Evolutionary conservation across 2,329 filamentous ascomycete species (phyloP).

Genomic region (Neonectria neomacrospora): DNA sequence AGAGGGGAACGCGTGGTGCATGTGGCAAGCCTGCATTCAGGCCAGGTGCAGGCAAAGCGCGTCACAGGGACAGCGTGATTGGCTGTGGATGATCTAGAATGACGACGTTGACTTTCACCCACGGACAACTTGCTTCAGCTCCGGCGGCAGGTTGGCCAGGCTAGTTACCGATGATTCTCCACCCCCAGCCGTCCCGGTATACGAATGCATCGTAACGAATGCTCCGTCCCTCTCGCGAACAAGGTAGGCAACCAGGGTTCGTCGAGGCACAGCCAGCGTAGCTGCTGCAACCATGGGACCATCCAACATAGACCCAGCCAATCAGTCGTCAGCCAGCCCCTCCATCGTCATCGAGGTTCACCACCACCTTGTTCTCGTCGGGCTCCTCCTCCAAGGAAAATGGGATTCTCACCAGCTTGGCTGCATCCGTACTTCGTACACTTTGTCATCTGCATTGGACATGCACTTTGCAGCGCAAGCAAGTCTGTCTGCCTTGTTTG

Average conservation of each 20-base stretch:
- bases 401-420: not conserved
- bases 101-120: constrained; percentile 37
- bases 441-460: not conserved
- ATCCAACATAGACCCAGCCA: not conserved
- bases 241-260: not conserved
- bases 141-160: constrained; percentile 14
- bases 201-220: not conserved
- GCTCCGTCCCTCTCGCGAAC: not conserved
- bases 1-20: constrained; percentile 33
- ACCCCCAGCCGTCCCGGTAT: not conserved
- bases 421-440: not conserved
- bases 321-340: not conserved
- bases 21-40: constrained; percentile 35
- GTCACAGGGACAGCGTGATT: constrained; percentile 30
- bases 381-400: not conserved
- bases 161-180: not conserved
- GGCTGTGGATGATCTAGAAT: constrained; percentile 30
- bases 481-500: not conserved
- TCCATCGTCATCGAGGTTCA: not conserved
- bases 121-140: constrained; percentile 25
- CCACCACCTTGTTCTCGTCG: not conserved
- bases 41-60: constrained; percentile 29
- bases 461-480: not conserved
- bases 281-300: not conserved
- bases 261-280: not conserved